phyloP scores from a whole-genome alignment of 176 grass and related monocot genomes.

The Ensete glaucum region DNA sequence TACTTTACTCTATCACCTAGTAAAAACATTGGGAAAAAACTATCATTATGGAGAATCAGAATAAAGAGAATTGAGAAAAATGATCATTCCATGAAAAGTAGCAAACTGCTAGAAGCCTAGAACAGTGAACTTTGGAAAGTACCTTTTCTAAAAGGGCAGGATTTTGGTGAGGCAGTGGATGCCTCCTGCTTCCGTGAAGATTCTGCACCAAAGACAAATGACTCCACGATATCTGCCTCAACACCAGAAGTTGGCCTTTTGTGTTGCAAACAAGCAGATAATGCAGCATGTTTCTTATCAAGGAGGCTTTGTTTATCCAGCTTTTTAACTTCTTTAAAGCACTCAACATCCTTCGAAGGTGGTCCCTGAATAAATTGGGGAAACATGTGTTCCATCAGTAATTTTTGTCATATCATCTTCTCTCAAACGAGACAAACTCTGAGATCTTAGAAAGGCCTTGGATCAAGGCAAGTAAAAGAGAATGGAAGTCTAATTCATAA shows the following conservation, averaged over 20 bases:
- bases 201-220: slow-evolving; percentile 7
- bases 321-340: slow-evolving; percentile 5
- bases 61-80: not conserved
- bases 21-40: not conserved
- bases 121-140: not conserved
- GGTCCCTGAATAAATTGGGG: slow-evolving; percentile 2
- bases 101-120: not conserved
- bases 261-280: slow-evolving; percentile 12
- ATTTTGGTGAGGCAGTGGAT: slow-evolving; percentile 7
- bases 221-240: slow-evolving; percentile 12
- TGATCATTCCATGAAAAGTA: not conserved
- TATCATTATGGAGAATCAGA: not conserved
- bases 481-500: not conserved
- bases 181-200: slow-evolving; percentile 12
- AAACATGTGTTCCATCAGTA: not conserved
- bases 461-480: not conserved
- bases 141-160: slow-evolving; percentile 4
- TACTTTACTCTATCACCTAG: slow-evolving; percentile 14
- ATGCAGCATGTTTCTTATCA: slow-evolving; percentile 12
- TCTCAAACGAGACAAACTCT: not conserved
- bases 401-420: not conserved
- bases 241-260: slow-evolving; percentile 3
- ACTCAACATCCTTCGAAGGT: slow-evolving; percentile 11
- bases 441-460: not conserved
- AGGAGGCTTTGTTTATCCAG: slow-evolving; percentile 12